phyloP scores from a whole-genome alignment of 768 basidiomycete genomes.

The Daedaleopsis sinensis region DNA sequence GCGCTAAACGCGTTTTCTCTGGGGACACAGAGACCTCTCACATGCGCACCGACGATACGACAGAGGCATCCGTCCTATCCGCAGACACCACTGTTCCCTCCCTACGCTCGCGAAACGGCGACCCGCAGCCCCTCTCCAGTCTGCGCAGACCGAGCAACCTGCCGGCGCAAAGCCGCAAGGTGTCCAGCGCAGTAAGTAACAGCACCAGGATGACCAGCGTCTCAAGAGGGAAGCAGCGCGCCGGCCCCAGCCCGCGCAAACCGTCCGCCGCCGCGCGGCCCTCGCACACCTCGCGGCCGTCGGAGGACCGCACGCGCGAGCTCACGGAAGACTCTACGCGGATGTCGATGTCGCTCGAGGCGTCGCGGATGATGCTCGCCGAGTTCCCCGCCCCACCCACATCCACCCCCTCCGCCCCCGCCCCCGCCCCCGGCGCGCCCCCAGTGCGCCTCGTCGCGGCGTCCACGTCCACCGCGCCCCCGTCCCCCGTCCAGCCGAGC shows the following conservation, averaged over 20 bases:
- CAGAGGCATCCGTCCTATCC: conserved; percentile 13
- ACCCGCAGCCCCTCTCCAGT: neutral
- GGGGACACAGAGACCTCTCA: conserved; percentile 61
- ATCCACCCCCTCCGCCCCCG: conserved; percentile 27
- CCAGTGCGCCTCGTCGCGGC: conserved; percentile 11
- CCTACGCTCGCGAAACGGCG: conserved; percentile 14
- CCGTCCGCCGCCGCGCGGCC: conserved; percentile 32
- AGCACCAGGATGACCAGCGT: conserved; percentile 7
- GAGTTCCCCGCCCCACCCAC: conserved; percentile 34
- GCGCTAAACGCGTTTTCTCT: conserved; percentile 73
- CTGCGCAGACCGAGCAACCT: conserved; percentile 2
- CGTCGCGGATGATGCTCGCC: conserved; percentile 28
- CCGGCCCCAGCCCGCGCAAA: conserved; percentile 44
- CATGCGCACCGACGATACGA: conserved; percentile 16
- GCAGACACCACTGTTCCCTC: conserved; percentile 19
- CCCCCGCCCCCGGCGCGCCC: conserved; percentile 22
- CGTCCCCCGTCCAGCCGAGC: conserved; percentile 8
- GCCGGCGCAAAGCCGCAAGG: conserved; percentile 6
- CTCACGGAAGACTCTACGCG: conserved; percentile 42
- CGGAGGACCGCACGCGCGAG: conserved; percentile 27
- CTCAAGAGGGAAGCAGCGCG: conserved; percentile 23
- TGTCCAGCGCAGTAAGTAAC: neutral
- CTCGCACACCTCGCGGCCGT: conserved; percentile 38
- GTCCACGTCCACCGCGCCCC: conserved; percentile 9
- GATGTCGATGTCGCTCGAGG: conserved; percentile 50